A percentile compares a stretch with the other conserved stretches of the same genome.
These are phyloP conservation scores for Barnettozyma botsteinii DNA, from an alignment of 805 yeast species.

Conservation along the genomic window DNA sequence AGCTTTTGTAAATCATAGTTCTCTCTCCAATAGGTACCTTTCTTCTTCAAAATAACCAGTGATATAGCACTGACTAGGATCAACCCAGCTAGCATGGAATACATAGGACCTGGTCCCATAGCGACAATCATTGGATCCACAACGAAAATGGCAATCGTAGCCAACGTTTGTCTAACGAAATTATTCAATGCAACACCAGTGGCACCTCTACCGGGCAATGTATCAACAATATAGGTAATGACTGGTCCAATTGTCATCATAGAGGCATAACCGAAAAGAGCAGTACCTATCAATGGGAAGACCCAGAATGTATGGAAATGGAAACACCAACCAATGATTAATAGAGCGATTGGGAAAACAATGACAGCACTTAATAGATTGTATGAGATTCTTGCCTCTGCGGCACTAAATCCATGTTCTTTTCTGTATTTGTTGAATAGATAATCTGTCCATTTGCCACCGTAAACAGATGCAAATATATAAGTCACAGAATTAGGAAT, in stretches of 20 bases:
- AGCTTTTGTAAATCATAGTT: constrained; percentile 51
- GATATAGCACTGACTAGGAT: constrained; percentile 38
- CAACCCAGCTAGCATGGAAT: constrained; percentile 59
- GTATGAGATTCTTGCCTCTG: constrained; percentile 76
- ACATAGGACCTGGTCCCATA: constrained; percentile 66
- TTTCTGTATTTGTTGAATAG: constrained; percentile 46
- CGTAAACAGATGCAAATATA: constrained; percentile 66
- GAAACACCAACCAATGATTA: constrained; percentile 81
- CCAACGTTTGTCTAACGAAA: constrained; percentile 63
- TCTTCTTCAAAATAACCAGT: constrained; percentile 42
- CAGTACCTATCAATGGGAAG: constrained; percentile 75
- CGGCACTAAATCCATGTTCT: constrained; percentile 60
- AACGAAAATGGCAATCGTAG: constrained; percentile 70
- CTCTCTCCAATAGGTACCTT: constrained; percentile 60
- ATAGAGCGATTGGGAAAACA: constrained; percentile 55
- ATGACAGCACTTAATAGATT: constrained; percentile 63
- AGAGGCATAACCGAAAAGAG: constrained; percentile 74
- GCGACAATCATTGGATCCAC: constrained; percentile 66
- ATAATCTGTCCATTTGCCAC: constrained; percentile 75
- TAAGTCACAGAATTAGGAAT: constrained; percentile 81
- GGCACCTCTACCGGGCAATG: constrained; percentile 83
- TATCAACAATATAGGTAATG: constrained; percentile 74
- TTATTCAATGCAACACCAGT: constrained; percentile 85
- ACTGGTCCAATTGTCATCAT: constrained; percentile 82
- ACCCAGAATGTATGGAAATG: constrained; percentile 66